Evolutionary conservation across 2,329 filamentous ascomycete genomes (phyloP), one percentile per base, ranked within the genome.

Genomic region (Dryadomyces quercivorus): DNA sequence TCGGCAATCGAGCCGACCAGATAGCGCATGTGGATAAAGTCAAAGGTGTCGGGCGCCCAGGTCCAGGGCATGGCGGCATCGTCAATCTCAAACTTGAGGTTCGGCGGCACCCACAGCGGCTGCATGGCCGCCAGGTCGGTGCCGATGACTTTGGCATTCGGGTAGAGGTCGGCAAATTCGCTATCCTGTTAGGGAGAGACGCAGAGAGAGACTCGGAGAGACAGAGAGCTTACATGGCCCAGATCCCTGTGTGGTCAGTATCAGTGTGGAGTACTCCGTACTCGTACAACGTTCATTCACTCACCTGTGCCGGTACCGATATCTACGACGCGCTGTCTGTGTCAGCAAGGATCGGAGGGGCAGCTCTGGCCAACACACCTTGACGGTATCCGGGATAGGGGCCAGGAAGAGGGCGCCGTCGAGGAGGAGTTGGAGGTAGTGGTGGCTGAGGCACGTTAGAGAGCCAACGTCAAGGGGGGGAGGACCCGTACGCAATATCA

Each of bases 121-220:
- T 81, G 78, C 12, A 79, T 78, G 0, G 77, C 76, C 7, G 75
- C 78, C 15, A 81, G 67, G 61, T 81, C 77, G 16, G 75, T 77
- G 21, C 78, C 77, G 50, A 72, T 72, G 12, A 65, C 78, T 67
- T 63, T 68, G 58, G 63, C 70, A 58, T 67, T 61, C 34, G 75
- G 74, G 42, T 72, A 71, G 4, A 69, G 58, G 51, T 75, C 63
- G 59, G 69, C 64, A 54, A 70, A 66, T 58, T 80, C 78, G 57
- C 81, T 81, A 42, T 2, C 16, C 26, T 36, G 7, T 20, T 18
- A 38, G 34, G 12, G 26, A 22, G 9, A 22, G 26, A 15, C 0
- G n/a, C 16, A 15, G 12, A 7, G n/a, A 42, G 5, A 12, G 38
- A 2, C 1, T 2, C 5, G 34, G 10, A 15, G 21, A 38, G 5